These are phyloP conservation scores for Ustulina deusta DNA, from an alignment of 2,329 filamentous ascomycete genomes.

Conservation along the genomic window DNA sequence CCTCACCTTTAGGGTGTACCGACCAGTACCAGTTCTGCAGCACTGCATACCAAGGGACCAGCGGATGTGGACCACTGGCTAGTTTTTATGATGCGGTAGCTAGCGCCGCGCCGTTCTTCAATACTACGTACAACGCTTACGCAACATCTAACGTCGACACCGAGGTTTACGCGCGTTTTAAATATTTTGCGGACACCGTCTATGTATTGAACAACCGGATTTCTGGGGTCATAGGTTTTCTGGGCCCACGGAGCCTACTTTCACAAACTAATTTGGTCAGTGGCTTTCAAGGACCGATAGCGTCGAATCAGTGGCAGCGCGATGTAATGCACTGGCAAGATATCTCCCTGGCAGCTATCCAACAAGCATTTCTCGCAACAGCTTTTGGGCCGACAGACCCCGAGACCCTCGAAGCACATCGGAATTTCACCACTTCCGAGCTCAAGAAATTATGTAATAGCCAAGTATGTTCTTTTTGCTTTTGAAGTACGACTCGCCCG, in stretches of 20 bases:
- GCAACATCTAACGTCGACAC: background rate
- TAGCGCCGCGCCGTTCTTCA: conserved; percentile 19
- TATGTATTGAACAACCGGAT: too few relatives aligned
- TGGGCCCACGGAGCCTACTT: too few relatives aligned
- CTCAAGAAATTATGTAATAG: conserved; percentile 19
- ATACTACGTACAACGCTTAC: background rate
- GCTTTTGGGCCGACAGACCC: background rate
- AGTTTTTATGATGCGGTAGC: conserved; percentile 28
- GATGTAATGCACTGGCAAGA: conserved; percentile 20
- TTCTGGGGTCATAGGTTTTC: too few relatives aligned
- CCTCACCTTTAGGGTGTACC: conserved; percentile 31
- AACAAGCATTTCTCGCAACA: conserved; percentile 5
- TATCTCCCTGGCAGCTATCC: conserved; percentile 2
- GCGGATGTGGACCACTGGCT: conserved; percentile 28
- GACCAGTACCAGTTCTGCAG: conserved; percentile 36
- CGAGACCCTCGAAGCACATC: background rate
- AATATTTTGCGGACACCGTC: too few relatives aligned
- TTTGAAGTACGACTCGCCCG: too few relatives aligned
- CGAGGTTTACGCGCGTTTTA: background rate
- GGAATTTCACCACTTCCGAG: background rate
- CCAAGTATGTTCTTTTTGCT: conserved; percentile 19
- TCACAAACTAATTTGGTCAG: too few relatives aligned
- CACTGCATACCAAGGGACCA: background rate
- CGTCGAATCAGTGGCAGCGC: conserved; percentile 27
- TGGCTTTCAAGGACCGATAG: too few relatives aligned